These are phyloP conservation scores for Deuterostichococcus epilithicus DNA, from an alignment of 139 green algal genomes.

Conservation along the genomic window DNA sequence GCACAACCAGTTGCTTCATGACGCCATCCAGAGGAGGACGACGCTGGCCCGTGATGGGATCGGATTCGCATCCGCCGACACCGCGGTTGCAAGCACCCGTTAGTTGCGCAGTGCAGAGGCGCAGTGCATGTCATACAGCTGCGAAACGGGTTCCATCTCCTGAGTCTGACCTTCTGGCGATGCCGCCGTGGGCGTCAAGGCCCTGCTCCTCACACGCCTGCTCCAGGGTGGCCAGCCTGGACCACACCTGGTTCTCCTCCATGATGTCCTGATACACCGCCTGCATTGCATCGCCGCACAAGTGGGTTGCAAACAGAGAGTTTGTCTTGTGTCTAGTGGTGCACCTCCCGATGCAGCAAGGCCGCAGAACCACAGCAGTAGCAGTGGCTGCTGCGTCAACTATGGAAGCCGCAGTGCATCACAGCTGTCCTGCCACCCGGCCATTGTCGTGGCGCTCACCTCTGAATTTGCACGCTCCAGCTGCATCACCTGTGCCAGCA, in stretches of 20 bases:
- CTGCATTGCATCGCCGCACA: slow-evolving; percentile 1
- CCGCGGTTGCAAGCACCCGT: neutral
- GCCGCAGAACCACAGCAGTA: neutral
- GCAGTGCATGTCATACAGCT: neutral
- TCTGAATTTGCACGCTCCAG: neutral
- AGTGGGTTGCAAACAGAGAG: neutral
- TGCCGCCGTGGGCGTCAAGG: neutral
- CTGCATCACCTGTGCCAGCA: slow-evolving; percentile 11
- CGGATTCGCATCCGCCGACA: neutral
- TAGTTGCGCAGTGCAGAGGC: neutral
- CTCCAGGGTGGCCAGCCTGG: slow-evolving; percentile 8
- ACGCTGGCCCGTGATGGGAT: too few species aligned
- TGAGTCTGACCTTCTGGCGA: neutral
- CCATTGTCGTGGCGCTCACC: neutral
- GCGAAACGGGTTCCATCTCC: neutral
- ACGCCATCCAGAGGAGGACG: too few species aligned
- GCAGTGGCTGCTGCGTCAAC: neutral
- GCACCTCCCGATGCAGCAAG: neutral
- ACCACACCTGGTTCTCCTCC: slow-evolving; percentile 17
- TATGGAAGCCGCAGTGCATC: neutral
- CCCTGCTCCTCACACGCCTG: slow-evolving; percentile 13
- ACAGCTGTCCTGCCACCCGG: too few species aligned
- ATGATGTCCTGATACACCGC: slow-evolving; percentile 23
- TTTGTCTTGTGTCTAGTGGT: neutral
- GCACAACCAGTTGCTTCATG: too few species aligned